Percentiles rank a stretch among this genome's conserved stretches.
Conservation (phyloP, 805 yeast genomes). For the Maudiozyma bulderi region DNA sequence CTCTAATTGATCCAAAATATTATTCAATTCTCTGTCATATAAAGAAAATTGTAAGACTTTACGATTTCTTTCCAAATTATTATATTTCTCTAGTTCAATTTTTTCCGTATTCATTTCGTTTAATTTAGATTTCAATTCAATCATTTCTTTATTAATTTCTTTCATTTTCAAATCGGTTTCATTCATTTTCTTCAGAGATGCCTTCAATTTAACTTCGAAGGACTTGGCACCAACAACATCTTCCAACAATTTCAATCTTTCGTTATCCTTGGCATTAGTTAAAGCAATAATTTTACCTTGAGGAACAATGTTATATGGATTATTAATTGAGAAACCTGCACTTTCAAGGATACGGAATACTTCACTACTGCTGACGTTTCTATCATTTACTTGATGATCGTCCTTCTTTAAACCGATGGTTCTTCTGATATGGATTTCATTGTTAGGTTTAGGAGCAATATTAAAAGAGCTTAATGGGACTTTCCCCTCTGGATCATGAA, state of each 20-base stretch:
- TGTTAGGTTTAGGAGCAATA: constrained; percentile 28
- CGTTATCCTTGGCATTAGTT: constrained; percentile 82
- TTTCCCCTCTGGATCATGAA: constrained; percentile 71
- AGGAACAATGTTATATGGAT: constrained; percentile 94
- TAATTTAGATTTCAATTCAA: constrained; percentile 60
- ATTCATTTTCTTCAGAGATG: constrained; percentile 70
- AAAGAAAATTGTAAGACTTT: constrained; percentile 67
- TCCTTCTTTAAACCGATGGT: constrained; percentile 91
- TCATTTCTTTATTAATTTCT: constrained; percentile 64
- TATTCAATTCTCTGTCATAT: constrained; percentile 65
- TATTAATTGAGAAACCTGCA: constrained; percentile 84
- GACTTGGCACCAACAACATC: constrained; percentile 94
- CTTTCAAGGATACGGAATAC: constrained; percentile 74
- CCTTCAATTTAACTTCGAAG: constrained; percentile 72
- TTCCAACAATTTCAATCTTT: constrained; percentile 67
- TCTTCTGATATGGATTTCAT: constrained; percentile 68
- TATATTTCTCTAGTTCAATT: constrained; percentile 61
- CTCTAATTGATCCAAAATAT: constrained; percentile 51
- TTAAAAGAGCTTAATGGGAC: constrained; percentile 46
- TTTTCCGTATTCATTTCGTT: constrained; percentile 75
- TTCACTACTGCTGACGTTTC: constrained; percentile 69
- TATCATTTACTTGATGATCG: constrained; percentile 77
- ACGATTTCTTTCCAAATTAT: constrained; percentile 53
- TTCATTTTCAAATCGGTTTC: constrained; percentile 59
- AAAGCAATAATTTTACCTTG: constrained; percentile 86